phyloP scores from a whole-genome alignment of 768 basidiomycete genomes.

The Cyathus striatus region DNA sequence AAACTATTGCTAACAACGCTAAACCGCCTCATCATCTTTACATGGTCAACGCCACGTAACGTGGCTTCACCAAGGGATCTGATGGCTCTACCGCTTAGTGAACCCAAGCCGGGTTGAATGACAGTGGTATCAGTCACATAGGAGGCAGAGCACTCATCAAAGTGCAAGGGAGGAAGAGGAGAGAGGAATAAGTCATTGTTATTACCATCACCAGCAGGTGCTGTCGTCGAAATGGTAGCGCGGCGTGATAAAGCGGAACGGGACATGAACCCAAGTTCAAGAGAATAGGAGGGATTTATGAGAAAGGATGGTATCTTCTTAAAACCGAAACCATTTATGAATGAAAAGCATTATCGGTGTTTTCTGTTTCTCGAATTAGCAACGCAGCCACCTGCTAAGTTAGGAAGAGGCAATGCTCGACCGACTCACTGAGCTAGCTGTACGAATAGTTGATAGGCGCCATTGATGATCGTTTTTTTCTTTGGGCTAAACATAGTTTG shows the following conservation, averaged over 20 bases:
- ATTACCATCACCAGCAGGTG: not conserved
- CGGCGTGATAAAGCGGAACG: not conserved
- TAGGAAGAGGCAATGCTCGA: no score
- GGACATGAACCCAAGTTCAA: no score
- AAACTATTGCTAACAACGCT: constrained; percentile 10
- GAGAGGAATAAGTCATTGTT: not conserved
- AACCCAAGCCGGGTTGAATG: constrained; percentile 17
- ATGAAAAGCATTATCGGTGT: no score
- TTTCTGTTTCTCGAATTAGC: no score
- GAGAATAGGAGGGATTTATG: no score
- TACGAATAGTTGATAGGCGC: no score
- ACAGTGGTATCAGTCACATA: constrained; percentile 9
- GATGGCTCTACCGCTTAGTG: constrained; percentile 19
- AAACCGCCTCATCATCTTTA: constrained; percentile 15
- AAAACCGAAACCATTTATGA: no score
- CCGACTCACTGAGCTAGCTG: no score
- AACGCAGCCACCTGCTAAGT: no score
- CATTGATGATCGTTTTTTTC: no score
- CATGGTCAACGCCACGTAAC: constrained; percentile 16
- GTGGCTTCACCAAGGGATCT: constrained; percentile 19
- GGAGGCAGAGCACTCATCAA: not conserved
- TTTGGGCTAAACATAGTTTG: no score
- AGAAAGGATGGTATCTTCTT: no score
- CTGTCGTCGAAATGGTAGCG: not conserved
- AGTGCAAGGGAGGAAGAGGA: not conserved